Conservation (phyloP, 2,329 filamentous ascomycete genomes). For the Lecanosticta acicola region DNA sequence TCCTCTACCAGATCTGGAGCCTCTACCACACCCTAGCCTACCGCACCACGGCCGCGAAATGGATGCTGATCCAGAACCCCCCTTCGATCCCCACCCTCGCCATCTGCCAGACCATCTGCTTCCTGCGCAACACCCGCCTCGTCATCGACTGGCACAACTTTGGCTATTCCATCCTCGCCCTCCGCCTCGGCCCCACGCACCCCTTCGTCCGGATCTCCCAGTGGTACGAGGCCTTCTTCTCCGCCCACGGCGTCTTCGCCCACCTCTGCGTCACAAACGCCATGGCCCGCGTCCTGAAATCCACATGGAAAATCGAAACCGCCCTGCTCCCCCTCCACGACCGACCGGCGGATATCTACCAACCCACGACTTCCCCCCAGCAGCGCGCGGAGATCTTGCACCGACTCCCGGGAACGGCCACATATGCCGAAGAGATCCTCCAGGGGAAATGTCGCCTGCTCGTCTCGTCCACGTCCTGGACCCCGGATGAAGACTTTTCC, state of each 20-base stretch:
- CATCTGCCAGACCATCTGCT: conserved; percentile 65
- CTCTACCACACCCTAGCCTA: conserved; percentile 71
- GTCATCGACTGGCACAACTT: conserved; percentile 99
- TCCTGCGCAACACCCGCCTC: conserved; percentile 71
- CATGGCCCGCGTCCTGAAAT: conserved; percentile 69
- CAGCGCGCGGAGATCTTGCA: conserved; percentile 57
- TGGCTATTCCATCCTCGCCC: conserved; percentile 82
- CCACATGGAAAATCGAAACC: conserved; percentile 56
- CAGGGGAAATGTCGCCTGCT: conserved; percentile 56
- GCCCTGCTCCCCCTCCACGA: conserved; percentile 70
- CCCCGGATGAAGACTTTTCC: conserved; percentile 89
- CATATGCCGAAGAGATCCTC: conserved; percentile 48
- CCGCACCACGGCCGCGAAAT: conserved; percentile 64
- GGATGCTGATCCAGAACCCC: conserved; percentile 88
- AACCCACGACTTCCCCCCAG: conserved; percentile 52
- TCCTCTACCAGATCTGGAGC: conserved; percentile 70
- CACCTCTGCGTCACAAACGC: conserved; percentile 87
- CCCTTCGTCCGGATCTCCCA: conserved; percentile 72
- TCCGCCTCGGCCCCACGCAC: conserved; percentile 58
- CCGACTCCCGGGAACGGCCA: conserved; percentile 58
- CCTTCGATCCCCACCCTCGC: conserved; percentile 88
- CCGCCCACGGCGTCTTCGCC: conserved; percentile 53
- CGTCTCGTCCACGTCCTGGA: conserved; percentile 96
- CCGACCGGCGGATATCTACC: conserved; percentile 76
- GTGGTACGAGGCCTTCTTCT: conserved; percentile 69